Evolutionary conservation across 768 basidiomycete species (phyloP).

Genomic region (Lactarius psammicola): DNA sequence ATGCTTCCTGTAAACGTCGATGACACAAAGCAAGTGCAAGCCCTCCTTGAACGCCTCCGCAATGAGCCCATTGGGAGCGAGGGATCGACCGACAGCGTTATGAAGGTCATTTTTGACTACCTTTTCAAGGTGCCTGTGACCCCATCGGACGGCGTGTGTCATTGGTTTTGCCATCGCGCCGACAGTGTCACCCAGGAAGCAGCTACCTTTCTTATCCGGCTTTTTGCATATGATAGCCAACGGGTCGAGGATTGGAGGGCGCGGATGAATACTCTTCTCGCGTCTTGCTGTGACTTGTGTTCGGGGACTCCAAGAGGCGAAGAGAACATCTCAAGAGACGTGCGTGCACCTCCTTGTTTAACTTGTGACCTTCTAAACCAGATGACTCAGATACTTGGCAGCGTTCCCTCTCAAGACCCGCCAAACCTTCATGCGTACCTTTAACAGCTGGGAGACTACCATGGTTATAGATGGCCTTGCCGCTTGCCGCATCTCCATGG

Average conservation of each 20-base stretch:
- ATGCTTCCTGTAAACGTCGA: conserved; percentile 14
- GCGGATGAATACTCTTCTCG: conserved; percentile 53
- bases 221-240: conserved; percentile 71
- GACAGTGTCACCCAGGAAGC: conserved; percentile 55
- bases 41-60: conserved; percentile 53
- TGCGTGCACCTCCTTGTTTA: conserved; percentile 44
- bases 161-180: conserved; percentile 82
- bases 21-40: conserved; percentile 39
- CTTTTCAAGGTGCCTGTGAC: conserved; percentile 48
- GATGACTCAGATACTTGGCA: conserved; percentile 62
- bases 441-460: conserved; percentile 65
- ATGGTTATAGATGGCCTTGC: conserved; percentile 51
- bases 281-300: conserved; percentile 71
- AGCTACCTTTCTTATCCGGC: conserved; percentile 77
- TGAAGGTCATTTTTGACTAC: conserved; percentile 52
- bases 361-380: not conserved
- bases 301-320: conserved; percentile 59
- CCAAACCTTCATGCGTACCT: conserved; percentile 55
- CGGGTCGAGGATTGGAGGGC: conserved; percentile 64
- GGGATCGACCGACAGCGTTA: conserved; percentile 47
- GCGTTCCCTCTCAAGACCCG: conserved; percentile 55
- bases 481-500: conserved; percentile 33
- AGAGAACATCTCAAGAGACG: conserved; percentile 65
- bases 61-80: conserved; percentile 56
- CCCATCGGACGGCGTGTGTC: conserved; percentile 38